phyloP scores from a whole-genome alignment of 2,329 filamentous ascomycete genomes.

The Fusarium nodosum region DNA sequence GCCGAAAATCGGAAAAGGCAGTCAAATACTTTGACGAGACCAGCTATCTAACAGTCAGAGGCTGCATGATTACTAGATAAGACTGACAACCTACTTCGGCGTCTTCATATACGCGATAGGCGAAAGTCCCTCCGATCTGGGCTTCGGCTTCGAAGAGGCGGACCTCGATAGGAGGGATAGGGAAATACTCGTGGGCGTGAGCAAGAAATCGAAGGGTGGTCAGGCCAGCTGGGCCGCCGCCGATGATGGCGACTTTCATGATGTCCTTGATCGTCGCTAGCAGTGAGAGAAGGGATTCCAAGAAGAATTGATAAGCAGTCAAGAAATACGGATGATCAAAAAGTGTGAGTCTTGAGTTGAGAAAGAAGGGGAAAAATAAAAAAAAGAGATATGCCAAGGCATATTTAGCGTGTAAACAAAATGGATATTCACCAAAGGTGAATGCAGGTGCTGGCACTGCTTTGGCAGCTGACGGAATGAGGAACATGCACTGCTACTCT shows the following conservation, averaged over 20 bases:
- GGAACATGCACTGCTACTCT: background rate
- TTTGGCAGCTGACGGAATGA: background rate
- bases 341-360: background rate
- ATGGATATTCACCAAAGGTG: background rate
- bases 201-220: slow-evolving; percentile 58
- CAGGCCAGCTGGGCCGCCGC: slow-evolving; percentile 60
- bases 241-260: slow-evolving; percentile 59
- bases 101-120: slow-evolving; percentile 62
- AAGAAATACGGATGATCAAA: slow-evolving; percentile 3
- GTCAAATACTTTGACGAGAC: slow-evolving; percentile 66
- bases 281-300: background rate
- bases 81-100: slow-evolving; percentile 55
- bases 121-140: slow-evolving; percentile 63
- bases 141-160: slow-evolving; percentile 61
- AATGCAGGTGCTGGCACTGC: slow-evolving; percentile 7
- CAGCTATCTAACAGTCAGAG: slow-evolving; percentile 49
- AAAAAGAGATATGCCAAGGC: no score
- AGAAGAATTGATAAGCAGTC: background rate
- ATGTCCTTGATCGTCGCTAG: background rate
- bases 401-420: background rate
- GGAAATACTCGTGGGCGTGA: slow-evolving; percentile 56
- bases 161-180: slow-evolving; percentile 56
- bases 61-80: accelerated
- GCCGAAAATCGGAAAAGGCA: slow-evolving; percentile 64
- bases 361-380: background rate